Conservation (phyloP, 2,329 filamentous ascomycete genomes). For the Aspergillus sp. region DNA sequence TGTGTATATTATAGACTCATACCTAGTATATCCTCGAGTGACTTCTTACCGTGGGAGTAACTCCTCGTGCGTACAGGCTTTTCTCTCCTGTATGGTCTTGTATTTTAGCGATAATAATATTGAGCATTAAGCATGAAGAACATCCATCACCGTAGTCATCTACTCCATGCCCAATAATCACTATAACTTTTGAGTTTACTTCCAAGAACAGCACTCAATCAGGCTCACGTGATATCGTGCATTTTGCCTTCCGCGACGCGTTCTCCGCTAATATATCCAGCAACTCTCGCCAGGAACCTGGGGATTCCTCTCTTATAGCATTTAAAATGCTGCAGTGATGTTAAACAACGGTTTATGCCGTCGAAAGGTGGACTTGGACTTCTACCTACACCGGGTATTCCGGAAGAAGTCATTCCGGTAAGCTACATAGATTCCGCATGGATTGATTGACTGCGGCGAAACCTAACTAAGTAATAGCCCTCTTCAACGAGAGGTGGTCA, state of each 20-base stretch:
- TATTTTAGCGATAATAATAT: conserved; percentile 12
- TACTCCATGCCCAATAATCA: neutral
- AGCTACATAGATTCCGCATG: conserved; percentile 8
- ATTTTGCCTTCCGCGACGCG: conserved; percentile 11
- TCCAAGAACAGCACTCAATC: neutral
- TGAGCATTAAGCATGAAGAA: neutral
- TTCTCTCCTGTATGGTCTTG: neutral
- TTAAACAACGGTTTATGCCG: conserved; percentile 23
- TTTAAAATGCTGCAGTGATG: conserved; percentile 32
- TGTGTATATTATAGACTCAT: conserved; percentile 24
- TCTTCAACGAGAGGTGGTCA: conserved; percentile 83
- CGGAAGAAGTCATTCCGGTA: conserved; percentile 72
- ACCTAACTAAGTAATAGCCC: conserved; percentile 55
- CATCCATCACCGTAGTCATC: neutral
- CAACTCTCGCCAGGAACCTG: neutral
- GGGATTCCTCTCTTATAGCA: neutral
- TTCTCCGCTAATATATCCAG: neutral
- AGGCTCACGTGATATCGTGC: conserved; percentile 30
- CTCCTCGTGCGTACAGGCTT: neutral
- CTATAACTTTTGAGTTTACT: neutral
- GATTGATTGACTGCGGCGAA: neutral
- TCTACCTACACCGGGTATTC: conserved; percentile 72
- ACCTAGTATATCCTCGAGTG: conserved; percentile 21
- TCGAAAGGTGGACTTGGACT: conserved; percentile 63
- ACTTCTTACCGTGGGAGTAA: neutral